Percentiles rank a stretch among this genome's conserved stretches.
These are phyloP conservation scores for Tylopilus felleus DNA, from an alignment of 768 basidiomycete species.

Conservation along the genomic window DNA sequence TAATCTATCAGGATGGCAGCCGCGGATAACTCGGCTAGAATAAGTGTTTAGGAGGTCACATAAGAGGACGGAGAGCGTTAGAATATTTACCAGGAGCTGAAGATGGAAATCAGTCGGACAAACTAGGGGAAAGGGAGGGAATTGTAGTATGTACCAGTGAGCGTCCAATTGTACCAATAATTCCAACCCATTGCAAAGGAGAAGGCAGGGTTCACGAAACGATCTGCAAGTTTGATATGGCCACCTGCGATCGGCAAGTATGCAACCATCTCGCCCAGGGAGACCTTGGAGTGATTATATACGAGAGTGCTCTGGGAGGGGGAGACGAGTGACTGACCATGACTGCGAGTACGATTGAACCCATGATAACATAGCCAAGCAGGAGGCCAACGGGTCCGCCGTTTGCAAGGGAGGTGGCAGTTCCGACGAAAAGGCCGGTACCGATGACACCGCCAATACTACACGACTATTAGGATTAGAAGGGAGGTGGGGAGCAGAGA, in stretches of 20 bases:
- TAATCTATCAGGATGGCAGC: conserved; percentile 74
- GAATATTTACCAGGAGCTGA: conserved; percentile 25
- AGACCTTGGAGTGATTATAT: too few relatives aligned
- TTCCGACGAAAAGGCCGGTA: conserved; percentile 69
- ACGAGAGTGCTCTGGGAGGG: too few relatives aligned
- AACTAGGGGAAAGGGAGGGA: background rate
- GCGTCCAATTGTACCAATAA: conserved; percentile 33
- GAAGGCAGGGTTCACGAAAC: conserved; percentile 75
- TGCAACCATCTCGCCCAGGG: conserved; percentile 59
- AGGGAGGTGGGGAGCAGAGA: background rate
- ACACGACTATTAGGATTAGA: conserved; percentile 2
- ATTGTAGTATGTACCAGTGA: conserved; percentile 16
- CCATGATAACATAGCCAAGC: conserved; percentile 66
- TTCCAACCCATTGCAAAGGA: conserved; percentile 56
- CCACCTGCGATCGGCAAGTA: conserved; percentile 78
- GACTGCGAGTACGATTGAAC: conserved; percentile 64
- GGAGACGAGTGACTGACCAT: conserved; percentile 52
- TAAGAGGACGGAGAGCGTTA: background rate
- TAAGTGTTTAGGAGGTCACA: background rate
- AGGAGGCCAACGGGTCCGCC: conserved; percentile 76
- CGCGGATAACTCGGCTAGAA: conserved; percentile 31
- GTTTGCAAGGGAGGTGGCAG: conserved; percentile 43
- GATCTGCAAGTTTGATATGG: conserved; percentile 77
- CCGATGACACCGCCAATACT: conserved; percentile 60
- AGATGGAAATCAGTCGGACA: too few relatives aligned